Conservation (phyloP, 1,284 basidiomycete species). For the Leccinum proliferum region DNA sequence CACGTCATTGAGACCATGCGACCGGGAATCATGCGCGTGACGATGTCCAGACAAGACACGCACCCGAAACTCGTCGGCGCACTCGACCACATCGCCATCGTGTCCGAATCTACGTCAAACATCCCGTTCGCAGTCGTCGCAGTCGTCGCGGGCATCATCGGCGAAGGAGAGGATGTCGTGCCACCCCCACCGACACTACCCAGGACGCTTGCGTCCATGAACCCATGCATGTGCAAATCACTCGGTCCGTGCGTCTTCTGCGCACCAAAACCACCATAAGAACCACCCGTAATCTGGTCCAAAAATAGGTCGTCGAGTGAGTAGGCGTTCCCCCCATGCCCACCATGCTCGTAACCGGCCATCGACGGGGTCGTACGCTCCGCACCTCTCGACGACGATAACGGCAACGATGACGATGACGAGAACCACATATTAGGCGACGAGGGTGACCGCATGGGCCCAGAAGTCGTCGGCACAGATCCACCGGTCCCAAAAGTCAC, state of each 20-base stretch:
- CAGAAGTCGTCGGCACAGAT: constrained; percentile 2
- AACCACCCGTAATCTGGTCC: constrained; percentile 13
- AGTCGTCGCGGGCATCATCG: not conserved
- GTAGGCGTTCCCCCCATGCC: constrained; percentile 7
- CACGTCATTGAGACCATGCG: too few relatives aligned
- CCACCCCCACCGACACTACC: constrained; percentile 8
- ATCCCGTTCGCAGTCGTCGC: not conserved
- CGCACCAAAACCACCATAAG: constrained; percentile 11
- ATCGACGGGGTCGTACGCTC: not conserved
- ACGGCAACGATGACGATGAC: not conserved
- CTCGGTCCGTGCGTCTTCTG: constrained; percentile 3
- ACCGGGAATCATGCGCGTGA: too few relatives aligned
- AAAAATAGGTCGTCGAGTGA: constrained; percentile 25
- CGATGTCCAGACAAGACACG: constrained; percentile 21
- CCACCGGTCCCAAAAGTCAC: constrained; percentile 12
- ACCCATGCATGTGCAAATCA: not conserved
- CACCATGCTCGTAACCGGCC: constrained; percentile 7
- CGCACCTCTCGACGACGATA: not conserved
- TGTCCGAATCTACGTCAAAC: constrained; percentile 36
- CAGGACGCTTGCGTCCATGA: not conserved
- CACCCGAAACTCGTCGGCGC: constrained; percentile 53
- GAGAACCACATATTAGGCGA: constrained; percentile 20
- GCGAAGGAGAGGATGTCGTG: not conserved
- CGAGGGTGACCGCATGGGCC: constrained; percentile 8
- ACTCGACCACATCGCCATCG: constrained; percentile 55